These are phyloP conservation scores for Strobilomyces dryophilus DNA, from an alignment of 768 basidiomycete genomes.

Conservation along the genomic window DNA sequence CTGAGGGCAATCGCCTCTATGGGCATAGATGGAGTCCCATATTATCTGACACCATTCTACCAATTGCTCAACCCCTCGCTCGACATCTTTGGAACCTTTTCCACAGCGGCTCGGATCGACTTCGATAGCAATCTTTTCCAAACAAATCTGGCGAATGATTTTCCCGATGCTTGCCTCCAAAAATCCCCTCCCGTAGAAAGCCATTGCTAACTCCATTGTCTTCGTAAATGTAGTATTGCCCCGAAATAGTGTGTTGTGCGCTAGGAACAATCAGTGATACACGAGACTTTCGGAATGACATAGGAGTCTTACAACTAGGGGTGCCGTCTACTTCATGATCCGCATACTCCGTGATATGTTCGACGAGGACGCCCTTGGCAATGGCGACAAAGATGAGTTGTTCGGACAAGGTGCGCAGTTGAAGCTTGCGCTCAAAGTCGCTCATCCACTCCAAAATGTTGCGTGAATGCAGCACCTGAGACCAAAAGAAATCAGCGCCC, in stretches of 20 bases:
- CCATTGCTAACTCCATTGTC: constrained; percentile 76
- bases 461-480: constrained; percentile 42
- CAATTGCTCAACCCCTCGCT: constrained; percentile 63
- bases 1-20: constrained; percentile 70
- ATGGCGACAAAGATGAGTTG: constrained; percentile 68
- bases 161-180: constrained; percentile 76
- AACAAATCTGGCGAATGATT: constrained; percentile 63
- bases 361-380: constrained; percentile 58
- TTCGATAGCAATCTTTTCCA: constrained; percentile 75
- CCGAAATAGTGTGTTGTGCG: constrained; percentile 71
- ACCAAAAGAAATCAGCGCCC: background rate
- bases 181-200: constrained; percentile 75
- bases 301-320: constrained; percentile 49
- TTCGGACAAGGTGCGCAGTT: constrained; percentile 57
- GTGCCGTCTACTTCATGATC: constrained; percentile 68
- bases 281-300: background rate
- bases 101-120: constrained; percentile 71
- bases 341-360: constrained; percentile 68
- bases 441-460: constrained; percentile 74
- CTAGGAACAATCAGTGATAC: constrained; percentile 33
- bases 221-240: constrained; percentile 68
- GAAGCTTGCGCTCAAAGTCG: constrained; percentile 63
- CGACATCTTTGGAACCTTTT: constrained; percentile 57
- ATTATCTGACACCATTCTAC: constrained; percentile 76
- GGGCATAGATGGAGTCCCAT: constrained; percentile 79